phyloP scores from a whole-genome alignment of 805 yeast species.

The Isabelozyma gotoi region DNA sequence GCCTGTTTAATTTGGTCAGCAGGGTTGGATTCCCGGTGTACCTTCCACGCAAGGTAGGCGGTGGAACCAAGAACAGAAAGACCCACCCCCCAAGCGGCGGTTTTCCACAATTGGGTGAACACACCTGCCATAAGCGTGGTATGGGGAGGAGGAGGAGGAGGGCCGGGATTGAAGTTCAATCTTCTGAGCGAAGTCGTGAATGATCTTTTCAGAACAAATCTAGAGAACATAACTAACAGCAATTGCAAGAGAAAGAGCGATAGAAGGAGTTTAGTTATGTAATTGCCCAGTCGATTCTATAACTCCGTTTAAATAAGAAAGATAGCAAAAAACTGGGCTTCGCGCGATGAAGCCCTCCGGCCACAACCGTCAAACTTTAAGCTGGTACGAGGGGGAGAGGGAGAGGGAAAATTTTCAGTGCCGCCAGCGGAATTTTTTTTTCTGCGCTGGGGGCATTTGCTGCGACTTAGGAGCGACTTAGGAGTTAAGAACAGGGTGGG shows the following conservation, averaged over 20 bases:
- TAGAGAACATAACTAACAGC: not conserved
- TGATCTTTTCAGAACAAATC: constrained; percentile 13
- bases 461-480: too few species aligned
- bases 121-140: too few species aligned
- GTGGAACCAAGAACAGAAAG: constrained; percentile 55
- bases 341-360: constrained; percentile 1
- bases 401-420: not conserved
- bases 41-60: constrained; percentile 50
- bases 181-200: constrained; percentile 21
- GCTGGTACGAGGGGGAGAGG: constrained; percentile 1
- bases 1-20: constrained; percentile 59
- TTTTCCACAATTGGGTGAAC: constrained; percentile 45
- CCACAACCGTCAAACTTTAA: constrained; percentile 9
- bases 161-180: constrained; percentile 14
- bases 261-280: too few species aligned
- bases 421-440: not conserved
- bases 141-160: constrained; percentile 13
- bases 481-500: too few species aligned
- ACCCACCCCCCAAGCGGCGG: constrained; percentile 47
- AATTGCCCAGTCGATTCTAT: too few species aligned
- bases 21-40: constrained; percentile 64
- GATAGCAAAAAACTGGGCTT: not conserved
- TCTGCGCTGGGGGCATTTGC: too few species aligned
- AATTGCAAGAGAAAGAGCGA: not conserved
- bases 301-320: too few species aligned